Evolutionary conservation across 2,329 filamentous ascomycete species (phyloP).

Genomic region (Colletotrichum cereale): DNA sequence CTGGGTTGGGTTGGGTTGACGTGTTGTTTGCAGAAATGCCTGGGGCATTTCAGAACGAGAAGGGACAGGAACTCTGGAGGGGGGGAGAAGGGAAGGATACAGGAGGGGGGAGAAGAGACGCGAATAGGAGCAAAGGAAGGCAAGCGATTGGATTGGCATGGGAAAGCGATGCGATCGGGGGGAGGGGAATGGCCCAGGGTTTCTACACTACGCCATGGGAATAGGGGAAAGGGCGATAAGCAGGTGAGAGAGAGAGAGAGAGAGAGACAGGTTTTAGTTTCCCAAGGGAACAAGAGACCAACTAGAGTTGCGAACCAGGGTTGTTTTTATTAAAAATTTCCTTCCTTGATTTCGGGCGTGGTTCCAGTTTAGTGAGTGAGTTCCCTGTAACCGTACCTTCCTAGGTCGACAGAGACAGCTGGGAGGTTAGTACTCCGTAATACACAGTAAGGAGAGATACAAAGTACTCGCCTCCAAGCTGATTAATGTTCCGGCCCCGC

Average conservation of each 20-base stretch:
- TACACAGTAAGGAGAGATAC: not conserved
- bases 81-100: slow-evolving; percentile 1
- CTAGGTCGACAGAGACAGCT: not conserved
- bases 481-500: too few species aligned
- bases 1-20: slow-evolving; percentile 20
- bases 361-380: slow-evolving; percentile 35
- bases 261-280: slow-evolving; percentile 49
- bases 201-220: slow-evolving; percentile 19
- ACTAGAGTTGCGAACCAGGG: slow-evolving; percentile 32
- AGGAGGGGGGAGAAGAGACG: not conserved
- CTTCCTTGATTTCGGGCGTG: slow-evolving; percentile 2
- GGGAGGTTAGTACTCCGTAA: not conserved
- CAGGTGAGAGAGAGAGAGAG: slow-evolving; percentile 3
- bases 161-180: slow-evolving; percentile 9
- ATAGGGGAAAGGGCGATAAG: slow-evolving; percentile 24
- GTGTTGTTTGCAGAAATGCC: slow-evolving; percentile 1
- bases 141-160: not conserved
- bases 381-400: not conserved
- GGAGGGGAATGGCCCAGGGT: slow-evolving; percentile 16
- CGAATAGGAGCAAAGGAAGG: not conserved
- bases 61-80: slow-evolving; percentile 6
- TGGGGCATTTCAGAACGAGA: slow-evolving; percentile 12
- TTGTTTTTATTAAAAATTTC: not conserved
- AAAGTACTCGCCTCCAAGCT: too few species aligned
- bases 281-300: slow-evolving; percentile 45